Percentiles rank a stretch among this genome's conserved stretches.
phyloP scores from a whole-genome alignment of 208 protist genomes.

The Trypanosoma lewisi region DNA sequence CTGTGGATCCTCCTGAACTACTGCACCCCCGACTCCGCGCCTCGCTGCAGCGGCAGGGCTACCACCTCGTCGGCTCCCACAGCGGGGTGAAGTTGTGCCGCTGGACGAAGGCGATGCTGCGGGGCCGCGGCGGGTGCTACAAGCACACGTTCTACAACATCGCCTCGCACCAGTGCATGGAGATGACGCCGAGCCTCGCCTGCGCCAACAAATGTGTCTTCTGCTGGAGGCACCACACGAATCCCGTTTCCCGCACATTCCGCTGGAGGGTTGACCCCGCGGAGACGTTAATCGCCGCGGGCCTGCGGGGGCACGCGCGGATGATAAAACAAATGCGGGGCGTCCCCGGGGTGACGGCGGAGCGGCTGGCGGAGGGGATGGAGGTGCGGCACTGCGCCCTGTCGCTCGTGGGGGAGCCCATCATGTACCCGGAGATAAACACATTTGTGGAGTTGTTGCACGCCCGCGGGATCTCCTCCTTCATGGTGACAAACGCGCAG shows the following conservation, averaged over 20 bases:
- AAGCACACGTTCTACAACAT: constrained; percentile 99
- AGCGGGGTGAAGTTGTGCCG: constrained; percentile 96
- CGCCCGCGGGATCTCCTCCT: constrained; percentile 85
- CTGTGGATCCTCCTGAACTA: constrained; percentile 57
- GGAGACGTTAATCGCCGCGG: constrained; percentile 67
- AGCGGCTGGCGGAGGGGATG: constrained; percentile 82
- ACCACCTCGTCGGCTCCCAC: constrained; percentile 93
- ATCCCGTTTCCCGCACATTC: constrained; percentile 90
- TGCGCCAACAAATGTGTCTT: constrained; percentile 97
- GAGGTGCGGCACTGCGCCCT: constrained; percentile 91
- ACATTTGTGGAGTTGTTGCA: constrained; percentile 85
- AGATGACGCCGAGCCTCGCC: constrained; percentile 95
- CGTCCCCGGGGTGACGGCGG: constrained; percentile 90
- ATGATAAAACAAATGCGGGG: constrained; percentile 91
- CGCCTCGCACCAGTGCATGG: constrained; percentile 95
- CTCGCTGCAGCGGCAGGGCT: constrained; percentile 94
- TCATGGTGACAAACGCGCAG: constrained; percentile 95
- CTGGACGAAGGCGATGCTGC: constrained; percentile 97
- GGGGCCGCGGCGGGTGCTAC: constrained; percentile 96
- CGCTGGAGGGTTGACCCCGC: constrained; percentile 92
- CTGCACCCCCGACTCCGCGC: constrained; percentile 85
- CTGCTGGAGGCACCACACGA: constrained; percentile 95
- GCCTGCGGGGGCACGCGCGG: constrained; percentile 65
- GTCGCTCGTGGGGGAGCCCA: constrained; percentile 95
- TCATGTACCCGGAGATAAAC: constrained; percentile 97